Evolutionary conservation across 2,329 filamentous ascomycete genomes (phyloP).

Genomic region (Paracoccidioides lutzii): DNA sequence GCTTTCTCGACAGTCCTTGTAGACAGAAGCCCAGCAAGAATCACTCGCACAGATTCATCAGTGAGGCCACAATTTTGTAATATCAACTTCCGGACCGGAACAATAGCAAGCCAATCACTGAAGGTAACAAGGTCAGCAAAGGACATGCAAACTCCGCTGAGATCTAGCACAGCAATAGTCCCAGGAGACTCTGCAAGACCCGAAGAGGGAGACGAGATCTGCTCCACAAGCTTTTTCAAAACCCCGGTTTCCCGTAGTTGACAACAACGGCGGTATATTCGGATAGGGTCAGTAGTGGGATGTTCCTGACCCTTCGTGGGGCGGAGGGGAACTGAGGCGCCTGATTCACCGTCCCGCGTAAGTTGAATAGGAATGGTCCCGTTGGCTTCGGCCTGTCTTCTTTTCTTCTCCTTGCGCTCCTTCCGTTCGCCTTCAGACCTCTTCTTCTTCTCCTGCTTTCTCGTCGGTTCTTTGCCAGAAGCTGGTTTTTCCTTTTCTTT

Average conservation of each 20-base stretch:
- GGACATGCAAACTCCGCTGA: slow-evolving; percentile 74
- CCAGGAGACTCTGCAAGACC: slow-evolving; percentile 52
- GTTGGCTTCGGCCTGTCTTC: slow-evolving; percentile 73
- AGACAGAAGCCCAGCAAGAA: slow-evolving; percentile 73
- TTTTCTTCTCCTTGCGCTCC: slow-evolving; percentile 78
- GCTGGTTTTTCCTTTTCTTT: slow-evolving; percentile 21
- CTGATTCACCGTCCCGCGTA: slow-evolving; percentile 48
- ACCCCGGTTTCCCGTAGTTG: slow-evolving; percentile 87
- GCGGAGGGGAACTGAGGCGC: slow-evolving; percentile 20
- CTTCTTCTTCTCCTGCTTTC: slow-evolving; percentile 94
- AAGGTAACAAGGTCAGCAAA: slow-evolving; percentile 73
- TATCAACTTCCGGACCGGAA: slow-evolving; percentile 75
- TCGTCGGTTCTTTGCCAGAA: slow-evolving; percentile 37
- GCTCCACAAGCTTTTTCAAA: slow-evolving; percentile 79
- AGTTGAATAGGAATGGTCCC: slow-evolving; percentile 77
- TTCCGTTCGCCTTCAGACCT: slow-evolving; percentile 85
- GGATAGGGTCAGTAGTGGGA: slow-evolving; percentile 79
- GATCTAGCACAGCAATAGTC: slow-evolving; percentile 68
- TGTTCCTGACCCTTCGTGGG: slow-evolving; percentile 40
- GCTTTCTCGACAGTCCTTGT: slow-evolving; percentile 54
- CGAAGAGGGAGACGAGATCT: slow-evolving; percentile 61
- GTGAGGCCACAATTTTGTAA: slow-evolving; percentile 77
- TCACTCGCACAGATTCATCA: slow-evolving; percentile 74
- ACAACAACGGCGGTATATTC: slow-evolving; percentile 89
- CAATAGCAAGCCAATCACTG: slow-evolving; percentile 85